Evolutionary conservation across 2,329 filamentous ascomycete species (phyloP).

Genomic region (Hymenoscyphus repandus): DNA sequence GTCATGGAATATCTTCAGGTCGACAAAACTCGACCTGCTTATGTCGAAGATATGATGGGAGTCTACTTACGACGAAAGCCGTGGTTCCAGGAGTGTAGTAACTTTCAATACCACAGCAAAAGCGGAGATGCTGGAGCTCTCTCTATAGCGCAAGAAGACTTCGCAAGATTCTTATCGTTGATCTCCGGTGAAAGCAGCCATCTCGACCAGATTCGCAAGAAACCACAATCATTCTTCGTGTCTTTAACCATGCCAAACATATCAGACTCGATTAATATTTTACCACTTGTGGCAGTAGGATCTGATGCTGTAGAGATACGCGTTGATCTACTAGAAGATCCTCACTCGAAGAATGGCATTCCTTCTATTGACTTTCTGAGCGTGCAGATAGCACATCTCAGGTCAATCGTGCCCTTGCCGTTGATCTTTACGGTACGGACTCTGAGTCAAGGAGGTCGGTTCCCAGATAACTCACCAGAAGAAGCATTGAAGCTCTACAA

Average conservation of each 20-base stretch:
- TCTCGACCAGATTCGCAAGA: constrained; percentile 51
- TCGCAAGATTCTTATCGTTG: constrained; percentile 64
- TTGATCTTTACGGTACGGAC: constrained; percentile 92
- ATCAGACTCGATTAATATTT: constrained; percentile 52
- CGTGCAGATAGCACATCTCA: constrained; percentile 74
- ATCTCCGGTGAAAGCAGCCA: constrained; percentile 60
- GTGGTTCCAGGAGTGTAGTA: constrained; percentile 91
- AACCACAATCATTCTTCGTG: constrained; percentile 84
- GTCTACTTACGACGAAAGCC: constrained; percentile 86
- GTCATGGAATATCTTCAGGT: constrained; percentile 83
- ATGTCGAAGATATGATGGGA: constrained; percentile 84
- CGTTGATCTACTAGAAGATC: constrained; percentile 82
- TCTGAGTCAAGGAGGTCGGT: constrained; percentile 77
- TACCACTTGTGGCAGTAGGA: constrained; percentile 73
- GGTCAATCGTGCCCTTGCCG: constrained; percentile 66
- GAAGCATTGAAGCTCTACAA: constrained; percentile 70
- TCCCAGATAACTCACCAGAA: constrained; percentile 71
- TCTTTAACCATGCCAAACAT: constrained; percentile 81
- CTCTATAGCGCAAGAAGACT: constrained; percentile 48
- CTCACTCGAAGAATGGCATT: constrained; percentile 45
- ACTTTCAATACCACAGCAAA: constrained; percentile 86
- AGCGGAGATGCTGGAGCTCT: constrained; percentile 35
- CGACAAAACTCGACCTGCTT: constrained; percentile 88
- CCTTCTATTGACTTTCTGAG: constrained; percentile 71
- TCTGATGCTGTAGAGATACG: constrained; percentile 90